Conservation (phyloP, 129 eudicot species). For the Escallonia herrerae region DNA sequence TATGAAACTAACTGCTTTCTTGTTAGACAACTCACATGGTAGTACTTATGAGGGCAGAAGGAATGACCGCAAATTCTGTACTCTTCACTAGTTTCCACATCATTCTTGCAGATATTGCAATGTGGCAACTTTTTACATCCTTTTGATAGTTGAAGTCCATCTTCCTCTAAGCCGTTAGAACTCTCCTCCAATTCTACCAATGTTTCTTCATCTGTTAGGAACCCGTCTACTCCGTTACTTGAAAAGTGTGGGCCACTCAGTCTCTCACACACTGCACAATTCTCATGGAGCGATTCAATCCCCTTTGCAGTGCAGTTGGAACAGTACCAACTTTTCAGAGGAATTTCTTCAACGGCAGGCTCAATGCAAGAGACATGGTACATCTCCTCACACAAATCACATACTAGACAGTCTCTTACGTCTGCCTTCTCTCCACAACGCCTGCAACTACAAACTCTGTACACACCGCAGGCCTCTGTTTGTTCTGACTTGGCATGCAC, state of each 20-base stretch:
- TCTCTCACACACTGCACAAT: slow-evolving; percentile 63
- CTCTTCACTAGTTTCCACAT: slow-evolving; percentile 30
- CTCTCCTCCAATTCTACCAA: slow-evolving; percentile 31
- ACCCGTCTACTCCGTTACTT: neutral
- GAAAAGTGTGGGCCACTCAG: slow-evolving; percentile 21
- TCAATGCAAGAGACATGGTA: slow-evolving; percentile 66
- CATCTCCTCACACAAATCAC: slow-evolving; percentile 81
- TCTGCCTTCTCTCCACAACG: slow-evolving; percentile 52
- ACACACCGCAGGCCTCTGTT: slow-evolving; percentile 22
- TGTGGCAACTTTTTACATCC: slow-evolving; percentile 13
- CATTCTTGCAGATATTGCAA: slow-evolving; percentile 51
- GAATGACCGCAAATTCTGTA: slow-evolving; percentile 54
- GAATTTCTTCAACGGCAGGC: slow-evolving; percentile 49
- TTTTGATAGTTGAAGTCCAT: slow-evolving; percentile 14
- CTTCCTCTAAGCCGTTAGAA: slow-evolving; percentile 25
- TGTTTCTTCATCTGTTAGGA: slow-evolving; percentile 15
- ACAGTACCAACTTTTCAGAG: slow-evolving; percentile 71
- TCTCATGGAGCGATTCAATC: slow-evolving; percentile 48
- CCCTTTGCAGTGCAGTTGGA: slow-evolving; percentile 51
- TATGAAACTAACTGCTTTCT: slow-evolving; percentile 39
- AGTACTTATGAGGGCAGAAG: slow-evolving; percentile 53
- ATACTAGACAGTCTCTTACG: slow-evolving; percentile 48
- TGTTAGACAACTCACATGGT: slow-evolving; percentile 62
- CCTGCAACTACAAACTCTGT: slow-evolving; percentile 34
- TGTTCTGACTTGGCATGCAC: slow-evolving; percentile 25